Evolutionary conservation across 2,329 filamentous ascomycete genomes (phyloP).

Genomic region (Hirsutella thompsonii): DNA sequence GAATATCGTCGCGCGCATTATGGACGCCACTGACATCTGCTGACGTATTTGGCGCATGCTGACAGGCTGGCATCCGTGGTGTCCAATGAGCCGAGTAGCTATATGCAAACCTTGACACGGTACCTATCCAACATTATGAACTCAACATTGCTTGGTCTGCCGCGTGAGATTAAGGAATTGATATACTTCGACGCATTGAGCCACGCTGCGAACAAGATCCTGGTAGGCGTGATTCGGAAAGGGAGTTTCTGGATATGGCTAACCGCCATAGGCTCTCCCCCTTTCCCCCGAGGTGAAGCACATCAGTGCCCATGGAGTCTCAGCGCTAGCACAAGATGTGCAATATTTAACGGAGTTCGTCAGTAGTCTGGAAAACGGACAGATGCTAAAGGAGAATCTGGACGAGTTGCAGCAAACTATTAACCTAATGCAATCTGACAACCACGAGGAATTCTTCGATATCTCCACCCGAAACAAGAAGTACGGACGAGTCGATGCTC

Average conservation of each 20-base stretch:
- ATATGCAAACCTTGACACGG: conserved; percentile 87
- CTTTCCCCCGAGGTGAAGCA: conserved; percentile 66
- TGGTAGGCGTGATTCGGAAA: conserved; percentile 31
- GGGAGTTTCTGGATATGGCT: conserved; percentile 2
- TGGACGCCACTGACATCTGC: too few relatives aligned
- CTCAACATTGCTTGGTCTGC: conserved; percentile 83
- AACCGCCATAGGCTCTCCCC: conserved; percentile 48
- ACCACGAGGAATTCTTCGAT: conserved; percentile 95
- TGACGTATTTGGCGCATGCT: not conserved
- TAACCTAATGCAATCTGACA: conserved; percentile 72
- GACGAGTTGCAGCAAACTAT: conserved; percentile 93
- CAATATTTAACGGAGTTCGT: conserved; percentile 78
- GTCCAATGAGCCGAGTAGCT: conserved; percentile 68
- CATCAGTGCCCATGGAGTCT: conserved; percentile 79
- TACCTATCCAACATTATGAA: conserved; percentile 96
- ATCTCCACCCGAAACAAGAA: conserved; percentile 81
- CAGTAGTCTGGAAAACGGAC: conserved; percentile 66
- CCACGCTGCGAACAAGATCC: conserved; percentile 76
- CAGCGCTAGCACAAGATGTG: conserved; percentile 71
- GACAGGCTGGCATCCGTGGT: conserved; percentile 39
- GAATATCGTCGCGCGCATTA: too few relatives aligned
- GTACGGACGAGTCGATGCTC: conserved; percentile 81
- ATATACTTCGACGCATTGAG: conserved; percentile 95
- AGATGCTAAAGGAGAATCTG: conserved; percentile 77
- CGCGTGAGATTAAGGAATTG: conserved; percentile 88